Evolutionary conservation across 768 basidiomycete species (phyloP).

Genomic region (Russula earlei): DNA sequence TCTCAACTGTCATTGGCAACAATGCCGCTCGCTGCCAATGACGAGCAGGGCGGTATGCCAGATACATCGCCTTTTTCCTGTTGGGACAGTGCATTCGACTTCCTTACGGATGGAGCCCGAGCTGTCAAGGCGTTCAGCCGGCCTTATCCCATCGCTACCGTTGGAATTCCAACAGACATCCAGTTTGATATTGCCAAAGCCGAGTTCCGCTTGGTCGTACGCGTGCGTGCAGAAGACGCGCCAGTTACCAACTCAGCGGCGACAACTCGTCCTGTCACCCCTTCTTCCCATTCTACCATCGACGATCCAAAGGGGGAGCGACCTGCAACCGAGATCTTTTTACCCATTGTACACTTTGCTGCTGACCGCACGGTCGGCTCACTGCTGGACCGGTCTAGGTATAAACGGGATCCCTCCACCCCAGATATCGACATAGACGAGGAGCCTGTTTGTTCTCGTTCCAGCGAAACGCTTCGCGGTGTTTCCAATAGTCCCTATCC

Average conservation of each 20-base stretch:
- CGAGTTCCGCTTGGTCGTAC: constrained; percentile 57
- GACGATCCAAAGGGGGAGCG: constrained; percentile 29
- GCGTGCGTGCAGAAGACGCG: constrained; percentile 51
- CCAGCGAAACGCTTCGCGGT: constrained; percentile 18
- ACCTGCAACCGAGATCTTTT: constrained; percentile 75
- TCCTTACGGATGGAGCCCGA: constrained; percentile 79
- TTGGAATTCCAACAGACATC: constrained; percentile 58
- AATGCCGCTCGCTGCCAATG: constrained; percentile 22
- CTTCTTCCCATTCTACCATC: constrained; percentile 18
- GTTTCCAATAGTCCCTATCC: constrained; percentile 10
- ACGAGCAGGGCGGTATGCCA: constrained; percentile 9
- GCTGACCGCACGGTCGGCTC: constrained; percentile 28
- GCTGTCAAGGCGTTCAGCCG: constrained; percentile 78
- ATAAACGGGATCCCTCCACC: constrained; percentile 9
- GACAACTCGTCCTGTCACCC: constrained; percentile 6
- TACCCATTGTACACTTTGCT: constrained; percentile 87
- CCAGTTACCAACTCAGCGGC: constrained; percentile 20
- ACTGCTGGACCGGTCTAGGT: constrained; percentile 1
- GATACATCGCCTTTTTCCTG: constrained; percentile 25
- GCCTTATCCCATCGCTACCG: constrained; percentile 68
- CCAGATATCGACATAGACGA: constrained; percentile 3
- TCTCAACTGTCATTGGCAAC: constrained; percentile 34
- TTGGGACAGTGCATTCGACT: constrained; percentile 49
- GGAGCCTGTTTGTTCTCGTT: constrained; percentile 1
- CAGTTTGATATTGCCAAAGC: constrained; percentile 70